Evolutionary conservation across 2,329 filamentous ascomycete genomes (phyloP).

Genomic region (Metarhizium sp.): DNA sequence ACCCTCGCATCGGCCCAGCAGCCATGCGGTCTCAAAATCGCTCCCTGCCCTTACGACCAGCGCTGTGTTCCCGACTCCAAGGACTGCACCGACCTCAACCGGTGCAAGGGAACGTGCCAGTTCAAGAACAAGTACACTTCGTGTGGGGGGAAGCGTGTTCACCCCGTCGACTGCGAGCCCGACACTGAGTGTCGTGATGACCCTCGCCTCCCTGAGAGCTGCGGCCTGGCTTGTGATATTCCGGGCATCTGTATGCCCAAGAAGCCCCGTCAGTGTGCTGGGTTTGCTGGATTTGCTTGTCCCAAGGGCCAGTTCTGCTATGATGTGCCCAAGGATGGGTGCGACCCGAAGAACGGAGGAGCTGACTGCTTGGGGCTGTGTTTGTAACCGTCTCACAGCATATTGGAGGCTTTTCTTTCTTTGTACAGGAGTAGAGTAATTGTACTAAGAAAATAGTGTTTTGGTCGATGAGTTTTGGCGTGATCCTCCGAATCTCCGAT

Average conservation of each 20-base stretch:
- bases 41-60: constrained; percentile 16
- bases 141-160: constrained; percentile 21
- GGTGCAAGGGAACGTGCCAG: constrained; percentile 19
- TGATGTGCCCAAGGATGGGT: constrained; percentile 16
- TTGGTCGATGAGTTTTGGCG: too few relatives aligned
- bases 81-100: constrained; percentile 16
- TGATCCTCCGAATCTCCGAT: too few relatives aligned
- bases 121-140: constrained; percentile 19
- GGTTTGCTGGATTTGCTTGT: constrained; percentile 17
- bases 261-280: constrained; percentile 13
- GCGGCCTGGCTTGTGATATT: constrained; percentile 25
- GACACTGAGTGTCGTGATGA: constrained; percentile 22
- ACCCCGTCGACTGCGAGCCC: constrained; percentile 16
- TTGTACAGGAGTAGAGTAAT: too few relatives aligned
- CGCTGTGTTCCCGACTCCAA: constrained; percentile 14
- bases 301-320: constrained; percentile 20
- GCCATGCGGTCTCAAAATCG: constrained; percentile 20
- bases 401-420: too few relatives aligned
- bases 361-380: constrained; percentile 23
- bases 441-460: too few relatives aligned
- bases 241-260: constrained; percentile 24
- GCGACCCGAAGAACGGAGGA: constrained; percentile 19
- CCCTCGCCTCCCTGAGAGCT: constrained; percentile 18
- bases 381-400: constrained; percentile 9
- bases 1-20: constrained; percentile 3